phyloP scores from a whole-genome alignment of 78 protist species.

The Monosiga brevicollis region DNA sequence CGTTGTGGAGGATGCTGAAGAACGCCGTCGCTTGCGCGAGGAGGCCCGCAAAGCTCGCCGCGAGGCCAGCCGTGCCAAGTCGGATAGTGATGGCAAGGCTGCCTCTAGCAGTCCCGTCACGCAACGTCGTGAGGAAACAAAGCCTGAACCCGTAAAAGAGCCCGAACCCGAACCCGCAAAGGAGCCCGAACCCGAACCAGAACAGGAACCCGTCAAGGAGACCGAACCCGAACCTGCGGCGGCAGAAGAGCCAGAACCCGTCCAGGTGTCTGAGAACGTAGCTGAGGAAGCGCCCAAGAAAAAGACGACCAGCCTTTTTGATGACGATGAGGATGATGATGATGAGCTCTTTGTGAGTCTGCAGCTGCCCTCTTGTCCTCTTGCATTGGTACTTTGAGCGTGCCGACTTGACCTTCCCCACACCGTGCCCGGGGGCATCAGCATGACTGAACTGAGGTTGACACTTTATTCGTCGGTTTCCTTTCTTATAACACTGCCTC shows the following conservation, averaged over 20 bases:
- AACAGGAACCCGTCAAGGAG: background rate
- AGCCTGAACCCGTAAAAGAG: background rate
- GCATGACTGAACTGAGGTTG: too few relatives aligned
- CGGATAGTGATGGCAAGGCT: background rate
- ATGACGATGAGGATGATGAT: background rate
- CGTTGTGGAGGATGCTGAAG: background rate
- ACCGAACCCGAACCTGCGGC: background rate
- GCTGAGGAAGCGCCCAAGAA: background rate
- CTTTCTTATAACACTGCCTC: too few relatives aligned
- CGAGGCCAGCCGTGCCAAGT: background rate
- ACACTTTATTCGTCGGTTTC: too few relatives aligned
- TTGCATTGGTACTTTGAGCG: background rate
- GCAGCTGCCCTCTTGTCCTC: background rate
- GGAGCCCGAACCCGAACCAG: background rate
- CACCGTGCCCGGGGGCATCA: too few relatives aligned
- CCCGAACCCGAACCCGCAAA: background rate
- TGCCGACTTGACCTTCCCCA: too few relatives aligned
- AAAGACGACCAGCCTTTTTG: background rate
- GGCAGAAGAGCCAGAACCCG: background rate
- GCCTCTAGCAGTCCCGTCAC: background rate
- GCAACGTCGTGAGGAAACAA: background rate
- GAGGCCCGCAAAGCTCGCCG: background rate
- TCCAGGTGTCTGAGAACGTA: background rate
- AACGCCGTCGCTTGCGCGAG: background rate
- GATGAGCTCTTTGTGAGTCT: background rate